phyloP scores from a whole-genome alignment of 768 basidiomycete genomes.

The Lyophyllum semitale region DNA sequence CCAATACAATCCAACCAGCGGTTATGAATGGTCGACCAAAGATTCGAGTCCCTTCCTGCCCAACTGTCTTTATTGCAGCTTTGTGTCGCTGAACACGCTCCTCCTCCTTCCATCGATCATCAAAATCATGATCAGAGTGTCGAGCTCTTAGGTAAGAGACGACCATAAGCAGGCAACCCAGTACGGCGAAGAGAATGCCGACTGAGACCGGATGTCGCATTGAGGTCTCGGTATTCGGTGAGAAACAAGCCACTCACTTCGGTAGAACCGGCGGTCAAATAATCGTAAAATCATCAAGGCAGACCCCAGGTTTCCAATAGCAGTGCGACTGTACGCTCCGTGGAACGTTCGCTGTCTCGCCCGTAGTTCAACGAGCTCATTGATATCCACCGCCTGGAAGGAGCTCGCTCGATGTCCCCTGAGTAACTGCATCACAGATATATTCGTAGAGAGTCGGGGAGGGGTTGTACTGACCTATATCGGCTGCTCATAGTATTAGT shows the following conservation, averaged over 20 bases:
- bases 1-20: constrained; percentile 73
- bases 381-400: constrained; percentile 52
- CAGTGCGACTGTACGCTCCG: constrained; percentile 78
- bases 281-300: constrained; percentile 74
- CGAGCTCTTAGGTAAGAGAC: constrained; percentile 61
- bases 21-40: constrained; percentile 81
- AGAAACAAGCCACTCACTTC: constrained; percentile 47
- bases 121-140: constrained; percentile 75
- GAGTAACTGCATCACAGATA: background rate
- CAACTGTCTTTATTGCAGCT: constrained; percentile 52
- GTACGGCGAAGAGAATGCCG: constrained; percentile 64
- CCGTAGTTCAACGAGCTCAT: constrained; percentile 71
- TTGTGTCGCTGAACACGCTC: constrained; percentile 31
- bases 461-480: constrained; percentile 7
- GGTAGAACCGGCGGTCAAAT: constrained; percentile 75
- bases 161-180: constrained; percentile 62
- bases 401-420: constrained; percentile 53
- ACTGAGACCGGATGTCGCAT: constrained; percentile 26
- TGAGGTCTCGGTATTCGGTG: background rate
- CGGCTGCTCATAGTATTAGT: constrained; percentile 11
- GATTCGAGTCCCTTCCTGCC: constrained; percentile 59
- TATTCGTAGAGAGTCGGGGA: background rate
- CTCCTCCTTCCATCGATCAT: constrained; percentile 52
- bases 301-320: constrained; percentile 73
- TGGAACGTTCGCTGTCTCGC: constrained; percentile 83